Evolutionary conservation across 2,329 filamentous ascomycete genomes (phyloP), one percentile per base, ranked within the genome.

Genomic region (Tolypocladium endophyticum): DNA sequence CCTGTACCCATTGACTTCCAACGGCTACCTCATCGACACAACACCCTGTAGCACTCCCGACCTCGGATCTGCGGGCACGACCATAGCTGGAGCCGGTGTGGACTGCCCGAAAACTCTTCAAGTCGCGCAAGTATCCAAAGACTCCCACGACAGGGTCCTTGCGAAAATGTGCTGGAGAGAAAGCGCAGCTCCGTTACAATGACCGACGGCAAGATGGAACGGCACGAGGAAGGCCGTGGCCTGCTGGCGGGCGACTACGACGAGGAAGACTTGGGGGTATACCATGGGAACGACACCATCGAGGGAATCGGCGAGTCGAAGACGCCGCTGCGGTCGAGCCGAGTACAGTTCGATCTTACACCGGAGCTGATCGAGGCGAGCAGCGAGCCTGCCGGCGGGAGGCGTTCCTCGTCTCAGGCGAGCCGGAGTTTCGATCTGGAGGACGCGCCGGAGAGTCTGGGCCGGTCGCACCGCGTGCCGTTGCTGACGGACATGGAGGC

Each of bases 401-500:
- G 57, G 36, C 43, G 47, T 57, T 58, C 30, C 36, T 63, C 33
- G 33, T 66, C 54, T 11, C 61, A 62, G 25, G 71, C 74, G 50
- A 66, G 64, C 61, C 62, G 58, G n/a, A 66, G 93, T 59, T 87
- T 67, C 77, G 78, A 72, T 60, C 53, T 73, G 55, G 72, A 75
- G 71, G 66, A 73, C n/a, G 43, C 43, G 70, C 36, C 77, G 74
- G 61, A 78, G 80, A 61, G 73, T 85, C 54, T 79, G 77, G 38
- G 74, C 86, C 23, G 67, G 38, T 64, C 67, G 57, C 68, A 87
- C 80, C 65, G 89, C 79, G 61, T 87, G 61, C 91, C 91, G 59
- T 81, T 96, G 58, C 80, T 96, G 63, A 94, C 90, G 9, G 85
- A 87, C 63, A 90, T 95, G 63, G 89, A 94, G 73, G 90, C 90